A percentile compares a stretch with the other conserved stretches of the same genome.
Evolutionary conservation across 2,329 filamentous ascomycete genomes (phyloP).

Genomic region (Stachybotrys chlorohalonatus): DNA sequence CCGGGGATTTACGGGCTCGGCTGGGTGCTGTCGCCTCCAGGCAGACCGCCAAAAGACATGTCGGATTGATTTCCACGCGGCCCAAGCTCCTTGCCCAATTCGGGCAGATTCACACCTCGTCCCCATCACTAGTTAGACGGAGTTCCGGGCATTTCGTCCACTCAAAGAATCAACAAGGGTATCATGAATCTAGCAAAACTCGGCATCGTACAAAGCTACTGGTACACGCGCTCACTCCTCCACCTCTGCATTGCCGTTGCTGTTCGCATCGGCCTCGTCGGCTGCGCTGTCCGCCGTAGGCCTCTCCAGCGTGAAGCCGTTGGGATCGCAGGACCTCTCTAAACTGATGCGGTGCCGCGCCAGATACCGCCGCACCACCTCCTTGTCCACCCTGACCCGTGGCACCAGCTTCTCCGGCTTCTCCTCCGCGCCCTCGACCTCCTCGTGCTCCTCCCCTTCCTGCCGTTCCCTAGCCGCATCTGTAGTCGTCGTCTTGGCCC

Average conservation of each 20-base stretch:
- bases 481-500: slow-evolving; percentile 6
- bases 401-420: slow-evolving; percentile 25
- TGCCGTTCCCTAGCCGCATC: slow-evolving; percentile 7
- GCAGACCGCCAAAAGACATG: too few species aligned
- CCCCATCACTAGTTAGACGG: too few species aligned
- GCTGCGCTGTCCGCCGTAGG: slow-evolving; percentile 11
- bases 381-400: slow-evolving; percentile 43
- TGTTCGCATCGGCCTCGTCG: slow-evolving; percentile 21
- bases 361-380: slow-evolving; percentile 57
- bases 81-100: neutral
- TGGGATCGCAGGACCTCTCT: slow-evolving; percentile 58
- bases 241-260: slow-evolving; percentile 6
- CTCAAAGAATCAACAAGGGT: too few species aligned
- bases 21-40: too few species aligned
- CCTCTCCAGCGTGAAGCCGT: slow-evolving; percentile 53
- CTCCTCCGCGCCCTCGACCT: slow-evolving; percentile 14
- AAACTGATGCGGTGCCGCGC: slow-evolving; percentile 52
- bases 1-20: too few species aligned
- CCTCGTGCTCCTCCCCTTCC: slow-evolving; percentile 11
- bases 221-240: too few species aligned
- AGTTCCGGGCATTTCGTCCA: too few species aligned
- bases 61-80: too few species aligned
- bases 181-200: too few species aligned
- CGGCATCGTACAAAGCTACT: too few species aligned
- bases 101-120: neutral